These are phyloP conservation scores for Phytopythium vexans DNA, from an alignment of 352 stramenopile genomes.

Conservation along the genomic window DNA sequence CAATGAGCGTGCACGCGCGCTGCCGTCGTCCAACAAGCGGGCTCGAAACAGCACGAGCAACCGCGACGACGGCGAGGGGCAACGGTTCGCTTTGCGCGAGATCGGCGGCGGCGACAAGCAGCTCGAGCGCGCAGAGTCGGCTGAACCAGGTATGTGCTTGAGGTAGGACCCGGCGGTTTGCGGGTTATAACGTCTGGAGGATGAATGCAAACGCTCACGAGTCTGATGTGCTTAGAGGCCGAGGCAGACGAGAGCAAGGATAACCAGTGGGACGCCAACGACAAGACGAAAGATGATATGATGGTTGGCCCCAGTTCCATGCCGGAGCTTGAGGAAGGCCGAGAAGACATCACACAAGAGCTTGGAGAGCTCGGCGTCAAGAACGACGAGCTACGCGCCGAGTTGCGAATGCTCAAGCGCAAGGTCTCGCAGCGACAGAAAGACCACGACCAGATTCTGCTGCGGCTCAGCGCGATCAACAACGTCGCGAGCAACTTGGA, in stretches of 20 bases:
- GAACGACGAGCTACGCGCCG: slow-evolving; percentile 36
- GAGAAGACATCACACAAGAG: slow-evolving; percentile 12
- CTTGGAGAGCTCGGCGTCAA: slow-evolving; percentile 27
- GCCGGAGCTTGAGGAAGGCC: slow-evolving; percentile 5
- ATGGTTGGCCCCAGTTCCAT: background rate
- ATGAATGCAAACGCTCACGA: no score
- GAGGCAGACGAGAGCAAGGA: background rate
- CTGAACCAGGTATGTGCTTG: slow-evolving; percentile 1
- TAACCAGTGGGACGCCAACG: background rate
- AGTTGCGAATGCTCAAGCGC: slow-evolving; percentile 37
- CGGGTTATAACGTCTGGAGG: background rate
- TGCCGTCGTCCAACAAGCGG: slow-evolving; percentile 24
- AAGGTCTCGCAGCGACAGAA: slow-evolving; percentile 29
- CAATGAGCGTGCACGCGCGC: background rate
- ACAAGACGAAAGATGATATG: slow-evolving; percentile 8
- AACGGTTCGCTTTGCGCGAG: background rate
- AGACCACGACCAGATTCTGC: slow-evolving; percentile 33
- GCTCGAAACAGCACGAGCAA: slow-evolving; percentile 6
- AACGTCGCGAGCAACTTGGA: slow-evolving; percentile 36
- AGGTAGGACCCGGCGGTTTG: background rate
- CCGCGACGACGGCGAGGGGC: background rate
- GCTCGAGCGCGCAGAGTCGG: background rate
- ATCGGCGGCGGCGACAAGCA: background rate
- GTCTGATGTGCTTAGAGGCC: background rate
- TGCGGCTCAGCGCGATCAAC: slow-evolving; percentile 30